A percentile compares a stretch with the other conserved stretches of the same genome.
phyloP scores from a whole-genome alignment of 257 asterid genomes.

The Solanum etuberosum region DNA sequence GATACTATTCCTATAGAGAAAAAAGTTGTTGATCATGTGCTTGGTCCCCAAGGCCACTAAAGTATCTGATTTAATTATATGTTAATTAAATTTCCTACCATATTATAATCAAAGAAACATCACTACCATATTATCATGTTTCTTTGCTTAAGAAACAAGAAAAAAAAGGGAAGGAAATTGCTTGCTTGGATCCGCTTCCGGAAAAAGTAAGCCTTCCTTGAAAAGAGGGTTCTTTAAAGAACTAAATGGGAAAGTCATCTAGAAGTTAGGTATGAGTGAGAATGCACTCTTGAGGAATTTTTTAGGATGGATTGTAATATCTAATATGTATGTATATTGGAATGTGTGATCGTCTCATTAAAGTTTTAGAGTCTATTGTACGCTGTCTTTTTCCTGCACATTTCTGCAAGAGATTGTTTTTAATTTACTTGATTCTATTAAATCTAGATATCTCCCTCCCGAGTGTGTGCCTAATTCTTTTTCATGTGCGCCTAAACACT shows the following conservation, averaged over 20 bases:
- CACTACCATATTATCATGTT: constrained; percentile 6
- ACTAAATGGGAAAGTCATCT: constrained; percentile 11
- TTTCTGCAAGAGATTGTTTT: not conserved
- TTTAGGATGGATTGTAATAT: not conserved
- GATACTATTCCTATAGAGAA: constrained; percentile 13
- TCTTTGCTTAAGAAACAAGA: constrained; percentile 9
- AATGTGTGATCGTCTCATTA: not conserved
- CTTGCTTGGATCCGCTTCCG: constrained; percentile 22
- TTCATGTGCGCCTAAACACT: not conserved
- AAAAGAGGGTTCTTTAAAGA: not conserved
- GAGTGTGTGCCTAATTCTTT: not conserved
- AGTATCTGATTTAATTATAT: not conserved
- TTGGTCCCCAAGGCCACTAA: not conserved
- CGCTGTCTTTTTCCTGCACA: not conserved
- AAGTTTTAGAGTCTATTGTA: not conserved
- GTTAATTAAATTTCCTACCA: constrained; percentile 24
- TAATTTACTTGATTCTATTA: not conserved
- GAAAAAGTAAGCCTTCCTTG: constrained; percentile 5
- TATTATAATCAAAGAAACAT: constrained; percentile 22
- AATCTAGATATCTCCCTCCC: not conserved
- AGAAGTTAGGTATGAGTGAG: not conserved
- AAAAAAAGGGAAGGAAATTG: not conserved
- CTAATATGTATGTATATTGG: not conserved
- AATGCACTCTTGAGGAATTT: not conserved
- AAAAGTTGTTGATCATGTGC: constrained; percentile 25